Evolutionary conservation across 306 rosid species (phyloP).

Genomic region (Cucurbita argyrosperma): DNA sequence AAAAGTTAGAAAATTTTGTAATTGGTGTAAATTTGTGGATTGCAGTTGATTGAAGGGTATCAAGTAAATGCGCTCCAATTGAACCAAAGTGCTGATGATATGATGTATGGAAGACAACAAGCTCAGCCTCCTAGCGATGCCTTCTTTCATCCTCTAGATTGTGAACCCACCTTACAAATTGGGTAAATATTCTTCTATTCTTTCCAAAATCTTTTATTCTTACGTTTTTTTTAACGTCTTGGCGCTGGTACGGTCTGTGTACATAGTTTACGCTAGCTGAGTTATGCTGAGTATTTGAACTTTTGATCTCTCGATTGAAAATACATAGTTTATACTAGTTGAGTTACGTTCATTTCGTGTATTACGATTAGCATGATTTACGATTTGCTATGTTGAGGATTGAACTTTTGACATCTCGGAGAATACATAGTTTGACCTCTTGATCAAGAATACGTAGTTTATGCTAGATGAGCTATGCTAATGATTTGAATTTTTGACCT

Average conservation of each 20-base stretch:
- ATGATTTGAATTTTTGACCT: too few relatives aligned
- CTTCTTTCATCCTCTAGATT: slow-evolving; percentile 65
- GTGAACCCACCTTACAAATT: slow-evolving; percentile 83
- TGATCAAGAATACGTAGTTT: too few relatives aligned
- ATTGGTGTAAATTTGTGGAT: neutral
- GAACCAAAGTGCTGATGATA: slow-evolving; percentile 47
- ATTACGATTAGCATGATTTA: too few relatives aligned
- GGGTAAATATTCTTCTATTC: slow-evolving; percentile 34
- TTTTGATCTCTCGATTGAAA: too few relatives aligned
- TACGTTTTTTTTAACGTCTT: neutral
- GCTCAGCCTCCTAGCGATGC: slow-evolving; percentile 46
- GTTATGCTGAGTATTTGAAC: too few relatives aligned
- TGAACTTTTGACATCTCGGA: too few relatives aligned
- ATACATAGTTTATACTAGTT: too few relatives aligned
- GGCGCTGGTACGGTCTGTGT: neutral
- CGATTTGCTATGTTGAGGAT: too few relatives aligned
- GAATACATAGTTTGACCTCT: too few relatives aligned
- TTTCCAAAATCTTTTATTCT: neutral
- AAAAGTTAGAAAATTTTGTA: neutral
- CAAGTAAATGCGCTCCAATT: slow-evolving; percentile 58
- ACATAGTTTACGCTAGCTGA: too few relatives aligned
- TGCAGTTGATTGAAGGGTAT: slow-evolving; percentile 74
- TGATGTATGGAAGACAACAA: slow-evolving; percentile 57
- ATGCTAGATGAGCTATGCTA: too few relatives aligned
- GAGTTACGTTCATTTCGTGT: too few relatives aligned